These are phyloP conservation scores for Paspalum vaginatum DNA, from an alignment of 176 grass and related monocot species.

Conservation along the genomic window DNA sequence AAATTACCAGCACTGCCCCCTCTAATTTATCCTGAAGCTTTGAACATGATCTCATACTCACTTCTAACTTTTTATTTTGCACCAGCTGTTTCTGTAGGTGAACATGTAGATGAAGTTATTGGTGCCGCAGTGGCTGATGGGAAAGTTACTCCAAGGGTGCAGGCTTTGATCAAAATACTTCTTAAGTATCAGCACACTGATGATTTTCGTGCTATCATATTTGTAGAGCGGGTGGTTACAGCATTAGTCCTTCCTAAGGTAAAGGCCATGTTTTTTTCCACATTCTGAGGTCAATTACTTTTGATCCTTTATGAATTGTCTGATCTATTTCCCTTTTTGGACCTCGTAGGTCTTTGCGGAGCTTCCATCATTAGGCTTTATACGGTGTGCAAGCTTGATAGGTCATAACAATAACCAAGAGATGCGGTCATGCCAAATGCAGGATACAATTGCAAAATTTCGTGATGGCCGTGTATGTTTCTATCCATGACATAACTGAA, in stretches of 20 bases:
- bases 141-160: constrained; percentile 96
- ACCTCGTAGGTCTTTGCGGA: constrained; percentile 76
- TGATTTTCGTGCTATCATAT: constrained; percentile 97
- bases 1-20: no score
- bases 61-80: constrained; percentile 27
- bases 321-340: constrained; percentile 29
- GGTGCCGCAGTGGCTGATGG: constrained; percentile 96
- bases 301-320: constrained; percentile 31
- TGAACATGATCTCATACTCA: constrained; percentile 13
- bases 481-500: constrained; percentile 27
- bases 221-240: constrained; percentile 97
- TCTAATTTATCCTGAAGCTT: no score
- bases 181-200: constrained; percentile 96
- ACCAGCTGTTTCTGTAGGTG: constrained; percentile 94
- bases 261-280: constrained; percentile 30
- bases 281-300: constrained; percentile 9
- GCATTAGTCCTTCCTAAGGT: constrained; percentile 99
- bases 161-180: constrained; percentile 96
- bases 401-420: constrained; percentile 99
- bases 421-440: constrained; percentile 97
- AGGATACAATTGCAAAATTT: constrained; percentile 96
- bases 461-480: constrained; percentile 94
- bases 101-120: constrained; percentile 96
- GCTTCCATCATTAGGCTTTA: constrained; percentile 93
- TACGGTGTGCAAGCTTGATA: constrained; percentile 91